Evolutionary conservation across 495 filamentous ascomycete genomes (phyloP).

Genomic region (Tetracladium setigerum): DNA sequence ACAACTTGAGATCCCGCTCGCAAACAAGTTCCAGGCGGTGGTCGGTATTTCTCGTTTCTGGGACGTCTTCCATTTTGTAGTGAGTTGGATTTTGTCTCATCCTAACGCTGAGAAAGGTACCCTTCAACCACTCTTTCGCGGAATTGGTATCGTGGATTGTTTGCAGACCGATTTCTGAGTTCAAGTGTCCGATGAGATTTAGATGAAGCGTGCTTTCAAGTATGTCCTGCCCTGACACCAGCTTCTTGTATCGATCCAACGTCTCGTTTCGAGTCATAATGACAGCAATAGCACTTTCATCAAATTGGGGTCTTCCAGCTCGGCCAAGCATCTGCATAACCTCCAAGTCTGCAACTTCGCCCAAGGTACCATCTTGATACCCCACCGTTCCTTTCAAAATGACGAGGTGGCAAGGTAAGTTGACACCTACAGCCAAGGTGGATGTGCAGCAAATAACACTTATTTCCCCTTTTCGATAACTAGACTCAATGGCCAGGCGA

Average conservation of each 20-base stretch:
- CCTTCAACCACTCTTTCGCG: slow-evolving; percentile 74
- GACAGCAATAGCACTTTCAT: slow-evolving; percentile 73
- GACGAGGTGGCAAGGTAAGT: slow-evolving; percentile 87
- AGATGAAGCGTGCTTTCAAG: slow-evolving; percentile 85
- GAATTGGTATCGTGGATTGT: slow-evolving; percentile 64
- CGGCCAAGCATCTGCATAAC: slow-evolving; percentile 98
- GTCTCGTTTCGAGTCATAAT: slow-evolving; percentile 75
- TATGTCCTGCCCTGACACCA: slow-evolving; percentile 75
- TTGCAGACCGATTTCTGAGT: slow-evolving; percentile 84
- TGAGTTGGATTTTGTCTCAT: slow-evolving; percentile 70
- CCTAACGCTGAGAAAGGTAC: slow-evolving; percentile 84
- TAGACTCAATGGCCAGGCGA: slow-evolving; percentile 60
- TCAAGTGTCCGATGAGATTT: slow-evolving; percentile 86
- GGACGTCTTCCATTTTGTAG: slow-evolving; percentile 61
- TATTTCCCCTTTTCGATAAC: slow-evolving; percentile 68
- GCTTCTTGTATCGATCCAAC: slow-evolving; percentile 65
- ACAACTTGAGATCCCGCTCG: slow-evolving; percentile 63
- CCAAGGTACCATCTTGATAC: slow-evolving; percentile 51
- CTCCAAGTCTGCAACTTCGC: slow-evolving; percentile 86
- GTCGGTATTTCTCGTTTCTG: slow-evolving; percentile 39
- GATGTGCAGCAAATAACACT: slow-evolving; percentile 93
- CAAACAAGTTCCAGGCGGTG: slow-evolving; percentile 73
- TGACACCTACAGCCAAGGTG: slow-evolving; percentile 88
- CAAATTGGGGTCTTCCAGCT: slow-evolving; percentile 90
- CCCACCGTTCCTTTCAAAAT: slow-evolving; percentile 84